Evolutionary conservation across 2,329 filamentous ascomycete genomes (phyloP), one percentile per base, ranked within the genome.

Genomic region (Ophiostoma sp.): DNA sequence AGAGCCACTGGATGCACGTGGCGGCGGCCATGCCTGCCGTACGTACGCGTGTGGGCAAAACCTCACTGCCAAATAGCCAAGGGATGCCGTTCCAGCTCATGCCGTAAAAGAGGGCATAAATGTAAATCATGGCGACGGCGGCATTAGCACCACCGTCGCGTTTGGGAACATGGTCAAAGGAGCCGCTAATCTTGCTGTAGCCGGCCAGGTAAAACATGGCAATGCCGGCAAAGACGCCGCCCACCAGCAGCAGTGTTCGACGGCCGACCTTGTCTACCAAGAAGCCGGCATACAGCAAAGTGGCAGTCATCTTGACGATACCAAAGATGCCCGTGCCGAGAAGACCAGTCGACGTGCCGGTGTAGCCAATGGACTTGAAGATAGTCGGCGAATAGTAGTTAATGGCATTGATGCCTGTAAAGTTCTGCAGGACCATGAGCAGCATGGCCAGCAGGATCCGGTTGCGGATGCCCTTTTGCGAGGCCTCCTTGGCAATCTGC

Each of bases 191-290:
- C 72, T 70, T 73, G 45, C 33, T 50, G 89, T 57, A 57, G 52
- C n/a, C 52, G 52, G 52, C 52, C 52, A 57, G 6, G 9, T 57
- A 57, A 8, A 57, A 57, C 52, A 57, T 57, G 52, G 52, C 52
- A 12, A 57, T 25, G 52, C 52, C 52, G 3, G 52, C 52, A 57
- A 57, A 25, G 52, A 31, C n/a, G 52, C 52, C 52, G 12, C 52
- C 52, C 4, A 57, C n/a, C 5, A 93, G 42, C 87, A 90, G 77
- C 48, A 72, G 33, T 1, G 61, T 48, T 7, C 91, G 90, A 70
- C 91, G 87, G 52, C 91, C 91, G 76, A 91, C 92, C 59, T 90
- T 87, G 79, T 93, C 91, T 42, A 92, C 89, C 11, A 76, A 28
- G 22, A 74, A 59, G 52, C 72, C 64, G 15, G 75, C 48, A 1